These are phyloP conservation scores for Ceratocystiopsis sp. DNA, from an alignment of 2,329 filamentous ascomycete genomes.

Conservation along the genomic window DNA sequence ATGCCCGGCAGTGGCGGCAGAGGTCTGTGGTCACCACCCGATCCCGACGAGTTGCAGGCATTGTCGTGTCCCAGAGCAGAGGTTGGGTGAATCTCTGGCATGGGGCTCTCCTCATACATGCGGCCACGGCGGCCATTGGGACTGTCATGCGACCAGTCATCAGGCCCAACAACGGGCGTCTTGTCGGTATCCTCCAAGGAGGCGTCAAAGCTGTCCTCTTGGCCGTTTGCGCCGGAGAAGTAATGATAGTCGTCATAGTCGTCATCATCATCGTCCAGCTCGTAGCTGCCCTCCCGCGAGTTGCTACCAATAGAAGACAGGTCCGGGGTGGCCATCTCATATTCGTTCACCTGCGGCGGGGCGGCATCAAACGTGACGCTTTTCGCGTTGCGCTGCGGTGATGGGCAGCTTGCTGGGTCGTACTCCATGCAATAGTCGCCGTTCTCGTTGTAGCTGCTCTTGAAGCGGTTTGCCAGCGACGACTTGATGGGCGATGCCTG, in stretches of 20 bases:
- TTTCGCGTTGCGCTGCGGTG: slow-evolving; percentile 72
- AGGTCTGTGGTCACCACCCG: slow-evolving; percentile 67
- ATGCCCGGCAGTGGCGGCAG: slow-evolving; percentile 70
- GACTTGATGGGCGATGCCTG: slow-evolving; percentile 75
- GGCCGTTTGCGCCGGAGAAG: slow-evolving; percentile 37
- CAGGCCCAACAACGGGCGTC: slow-evolving; percentile 91
- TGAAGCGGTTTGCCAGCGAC: slow-evolving; percentile 56
- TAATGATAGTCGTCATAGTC: slow-evolving; percentile 41
- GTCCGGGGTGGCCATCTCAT: slow-evolving; percentile 94
- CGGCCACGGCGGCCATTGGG: slow-evolving; percentile 26
- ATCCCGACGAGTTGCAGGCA: slow-evolving; percentile 57
- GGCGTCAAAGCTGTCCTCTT: slow-evolving; percentile 86
- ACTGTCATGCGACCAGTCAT: slow-evolving; percentile 78
- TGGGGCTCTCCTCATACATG: slow-evolving; percentile 55
- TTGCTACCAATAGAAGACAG: slow-evolving; percentile 81
- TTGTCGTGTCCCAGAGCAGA: slow-evolving; percentile 35
- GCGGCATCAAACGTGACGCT: slow-evolving; percentile 94
- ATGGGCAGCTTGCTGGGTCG: slow-evolving; percentile 42
- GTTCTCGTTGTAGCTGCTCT: slow-evolving; percentile 52
- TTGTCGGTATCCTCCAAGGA: slow-evolving; percentile 92
- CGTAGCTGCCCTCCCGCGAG: slow-evolving; percentile 85
- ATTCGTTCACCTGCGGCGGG: slow-evolving; percentile 90
- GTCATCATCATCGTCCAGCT: slow-evolving; percentile 61
- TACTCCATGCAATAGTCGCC: slow-evolving; percentile 53
- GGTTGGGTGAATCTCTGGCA: slow-evolving; percentile 34